Evolutionary conservation across 225 moss, liverwort and hornwort species (phyloP), one percentile per base, ranked within the genome.

Genomic region (Marchantia paleacea): DNA sequence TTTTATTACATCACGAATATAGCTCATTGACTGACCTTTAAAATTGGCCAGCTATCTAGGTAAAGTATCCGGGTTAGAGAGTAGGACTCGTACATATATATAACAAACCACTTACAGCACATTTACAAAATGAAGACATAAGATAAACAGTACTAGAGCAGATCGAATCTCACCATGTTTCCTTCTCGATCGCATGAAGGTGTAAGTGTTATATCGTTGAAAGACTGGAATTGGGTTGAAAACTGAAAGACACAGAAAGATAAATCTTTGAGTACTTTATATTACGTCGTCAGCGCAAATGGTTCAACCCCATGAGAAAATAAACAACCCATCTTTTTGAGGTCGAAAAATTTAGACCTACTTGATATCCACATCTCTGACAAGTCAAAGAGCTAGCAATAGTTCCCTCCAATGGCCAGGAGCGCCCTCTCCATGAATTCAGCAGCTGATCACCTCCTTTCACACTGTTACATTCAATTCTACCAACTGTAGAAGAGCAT

Each of bases 381-480:
- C 96, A 97, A 69, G 91, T 82, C 90, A 97, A 89, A 82, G 90
- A 92, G 85, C 92, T 97, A 66, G 89, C 96, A 75, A 97, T 78
- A 51, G 94, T 92, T 81, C 96, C 96, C 82, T 97, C 94, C 87
- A 97, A 79, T 50, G 96, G 96, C 96, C 94, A 97, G 76, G 93
- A 92, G 52, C 78, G 79, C 14, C 79, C 78, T 67, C 85, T 80
- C 96, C 91, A 97, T 81, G 88, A 88, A 54, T 94, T 86, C 25
- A 93, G 85, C 52, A 92, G 79, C 69, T 83, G 84, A 85, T 88
- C 85, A 75, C 79, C 75, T 72, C 75, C 83, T 18, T 18, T 72
- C 12, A 52, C 29, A 25, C 39, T 7, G 52, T 78, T 79, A n/a
- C 55, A 81, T 15, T 65, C 61, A 55, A 25, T 47, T 61, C 64